Evolutionary conservation across 768 basidiomycete species (phyloP).

Genomic region (Suillus subluteus): DNA sequence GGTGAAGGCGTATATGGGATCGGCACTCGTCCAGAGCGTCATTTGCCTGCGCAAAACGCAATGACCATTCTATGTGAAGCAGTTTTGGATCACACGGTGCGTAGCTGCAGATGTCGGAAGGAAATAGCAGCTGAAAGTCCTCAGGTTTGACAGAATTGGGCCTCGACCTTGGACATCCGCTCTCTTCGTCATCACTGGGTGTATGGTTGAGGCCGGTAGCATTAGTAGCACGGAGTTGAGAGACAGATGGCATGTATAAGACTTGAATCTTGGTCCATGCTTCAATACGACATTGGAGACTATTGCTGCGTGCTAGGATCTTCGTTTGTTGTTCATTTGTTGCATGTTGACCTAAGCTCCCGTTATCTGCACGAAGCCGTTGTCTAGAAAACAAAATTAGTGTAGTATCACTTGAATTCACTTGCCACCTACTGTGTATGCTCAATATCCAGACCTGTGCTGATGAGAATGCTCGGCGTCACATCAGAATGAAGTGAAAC

Average conservation of each 20-base stretch:
- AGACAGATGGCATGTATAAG: conserved; percentile 12
- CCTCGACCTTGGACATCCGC: background rate
- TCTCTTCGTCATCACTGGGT: background rate
- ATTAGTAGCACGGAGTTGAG: conserved; percentile 1
- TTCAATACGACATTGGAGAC: background rate
- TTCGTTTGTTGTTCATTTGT: background rate
- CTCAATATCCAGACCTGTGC: conserved; percentile 37
- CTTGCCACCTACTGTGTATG: conserved; percentile 34
- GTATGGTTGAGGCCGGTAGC: background rate
- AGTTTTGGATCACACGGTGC: background rate
- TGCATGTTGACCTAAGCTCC: conserved; percentile 3
- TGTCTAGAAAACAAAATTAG: background rate
- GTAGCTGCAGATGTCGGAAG: background rate
- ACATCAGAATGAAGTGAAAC: conserved; percentile 10
- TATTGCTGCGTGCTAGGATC: conserved; percentile 3
- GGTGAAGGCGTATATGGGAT: background rate
- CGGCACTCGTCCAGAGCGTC: background rate
- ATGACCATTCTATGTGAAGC: background rate
- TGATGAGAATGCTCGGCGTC: conserved; percentile 30
- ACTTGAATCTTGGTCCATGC: conserved; percentile 12
- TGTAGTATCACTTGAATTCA: background rate
- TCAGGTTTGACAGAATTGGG: background rate
- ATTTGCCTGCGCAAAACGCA: background rate
- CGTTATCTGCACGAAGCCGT: background rate
- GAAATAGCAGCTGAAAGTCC: conserved; percentile 2